Conservation (phyloP, 768 basidiomycete species). For the Podaxis sp. region DNA sequence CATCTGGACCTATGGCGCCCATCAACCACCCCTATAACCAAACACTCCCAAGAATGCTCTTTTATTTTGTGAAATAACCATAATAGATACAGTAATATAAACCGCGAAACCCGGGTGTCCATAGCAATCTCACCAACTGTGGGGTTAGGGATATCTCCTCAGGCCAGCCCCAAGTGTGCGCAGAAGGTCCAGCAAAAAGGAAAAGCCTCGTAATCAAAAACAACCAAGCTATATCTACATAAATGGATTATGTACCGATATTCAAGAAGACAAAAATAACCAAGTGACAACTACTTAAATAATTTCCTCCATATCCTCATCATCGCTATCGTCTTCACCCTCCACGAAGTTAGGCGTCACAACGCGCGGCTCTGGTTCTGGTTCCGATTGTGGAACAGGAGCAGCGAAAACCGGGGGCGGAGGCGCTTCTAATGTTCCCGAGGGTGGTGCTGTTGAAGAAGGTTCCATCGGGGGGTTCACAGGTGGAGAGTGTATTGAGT, state of each 20-base stretch:
- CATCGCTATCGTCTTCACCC: slow-evolving; percentile 32
- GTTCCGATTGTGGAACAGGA: slow-evolving; percentile 5
- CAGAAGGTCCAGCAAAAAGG: background rate
- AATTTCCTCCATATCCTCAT: slow-evolving; percentile 47
- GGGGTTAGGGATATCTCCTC: too few species aligned
- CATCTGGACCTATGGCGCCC: too few species aligned
- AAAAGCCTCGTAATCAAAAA: background rate
- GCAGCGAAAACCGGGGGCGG: slow-evolving; percentile 4
- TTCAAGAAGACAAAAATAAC: background rate
- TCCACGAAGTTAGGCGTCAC: slow-evolving; percentile 12
- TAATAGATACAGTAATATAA: too few species aligned
- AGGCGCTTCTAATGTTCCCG: slow-evolving; percentile 3
- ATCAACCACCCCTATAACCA: too few species aligned
- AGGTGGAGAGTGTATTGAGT: background rate
- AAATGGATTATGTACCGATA: background rate
- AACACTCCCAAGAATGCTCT: too few species aligned
- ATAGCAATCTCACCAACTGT: too few species aligned
- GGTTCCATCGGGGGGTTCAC: background rate
- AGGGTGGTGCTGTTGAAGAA: background rate
- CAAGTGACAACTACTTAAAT: slow-evolving; percentile 23
- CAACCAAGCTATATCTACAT: background rate
- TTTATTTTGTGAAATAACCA: too few species aligned
- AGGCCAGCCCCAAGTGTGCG: too few species aligned
- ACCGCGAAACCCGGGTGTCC: too few species aligned
- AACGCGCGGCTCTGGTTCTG: slow-evolving; percentile 1